These are phyloP conservation scores for Bretziella fagacearum DNA, from an alignment of 2,329 filamentous ascomycete genomes.

Conservation along the genomic window DNA sequence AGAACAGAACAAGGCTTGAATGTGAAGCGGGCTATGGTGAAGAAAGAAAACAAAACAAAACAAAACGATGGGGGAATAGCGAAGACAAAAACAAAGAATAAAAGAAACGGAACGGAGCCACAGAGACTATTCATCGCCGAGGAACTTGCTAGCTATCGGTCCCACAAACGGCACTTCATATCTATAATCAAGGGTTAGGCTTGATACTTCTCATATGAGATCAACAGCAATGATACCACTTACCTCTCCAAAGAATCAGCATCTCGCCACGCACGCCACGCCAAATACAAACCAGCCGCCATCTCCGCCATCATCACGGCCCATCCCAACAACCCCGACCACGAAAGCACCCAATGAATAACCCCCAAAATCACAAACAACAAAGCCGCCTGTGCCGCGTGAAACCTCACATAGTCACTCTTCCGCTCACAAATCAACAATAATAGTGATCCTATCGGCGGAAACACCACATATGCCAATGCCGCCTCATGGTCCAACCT, in stretches of 20 bases:
- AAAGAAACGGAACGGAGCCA: not conserved
- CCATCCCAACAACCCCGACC: conserved; percentile 73
- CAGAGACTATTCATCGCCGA: conserved; percentile 48
- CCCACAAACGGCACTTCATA: conserved; percentile 84
- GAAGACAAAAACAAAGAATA: not conserved
- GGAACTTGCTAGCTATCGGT: conserved; percentile 65
- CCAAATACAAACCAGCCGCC: conserved; percentile 56
- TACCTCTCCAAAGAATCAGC: conserved; percentile 50
- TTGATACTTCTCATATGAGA: not conserved
- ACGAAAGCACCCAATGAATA: conserved; percentile 71
- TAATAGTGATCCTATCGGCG: conserved; percentile 71
- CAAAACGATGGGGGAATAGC: not conserved
- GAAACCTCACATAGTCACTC: conserved; percentile 94
- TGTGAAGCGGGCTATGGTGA: not conserved
- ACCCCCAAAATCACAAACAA: conserved; percentile 61
- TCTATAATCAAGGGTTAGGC: conserved; percentile 26
- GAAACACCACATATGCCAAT: conserved; percentile 70
- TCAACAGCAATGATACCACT: conserved; percentile 19
- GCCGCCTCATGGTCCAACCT: conserved; percentile 81
- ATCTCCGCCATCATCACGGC: conserved; percentile 63
- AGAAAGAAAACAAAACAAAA: not conserved
- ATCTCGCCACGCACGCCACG: conserved; percentile 67
- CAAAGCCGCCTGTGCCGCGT: conserved; percentile 86
- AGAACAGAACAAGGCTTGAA: conserved; percentile 1
- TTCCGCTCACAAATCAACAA: conserved; percentile 78